Evolutionary conservation across 805 yeast genomes (phyloP).

Genomic region (Barnettozyma botsteinii): DNA sequence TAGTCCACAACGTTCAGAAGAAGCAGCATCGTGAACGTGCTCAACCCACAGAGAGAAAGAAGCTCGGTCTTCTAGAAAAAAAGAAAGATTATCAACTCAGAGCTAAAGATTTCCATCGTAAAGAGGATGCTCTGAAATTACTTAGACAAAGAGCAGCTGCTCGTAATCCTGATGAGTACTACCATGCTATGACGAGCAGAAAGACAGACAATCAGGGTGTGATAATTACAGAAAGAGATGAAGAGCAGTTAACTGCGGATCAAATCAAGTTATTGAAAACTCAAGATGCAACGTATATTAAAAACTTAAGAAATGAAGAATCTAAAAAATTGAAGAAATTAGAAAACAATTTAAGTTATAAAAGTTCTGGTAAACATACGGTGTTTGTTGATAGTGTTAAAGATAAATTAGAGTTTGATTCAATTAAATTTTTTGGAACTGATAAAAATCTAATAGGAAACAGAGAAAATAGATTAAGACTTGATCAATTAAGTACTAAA

Average conservation of each 20-base stretch:
- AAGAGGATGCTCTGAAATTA: slow-evolving; percentile 57
- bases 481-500: slow-evolving; percentile 1
- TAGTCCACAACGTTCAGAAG: slow-evolving; percentile 88
- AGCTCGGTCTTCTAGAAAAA: slow-evolving; percentile 85
- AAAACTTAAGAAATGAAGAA: slow-evolving; percentile 71
- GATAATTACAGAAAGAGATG: slow-evolving; percentile 58
- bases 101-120: slow-evolving; percentile 59
- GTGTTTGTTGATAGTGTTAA: slow-evolving; percentile 70
- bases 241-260: slow-evolving; percentile 55
- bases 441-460: slow-evolving; percentile 43
- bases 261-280: slow-evolving; percentile 82
- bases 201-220: slow-evolving; percentile 69
- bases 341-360: slow-evolving; percentile 40
- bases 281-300: slow-evolving; percentile 84
- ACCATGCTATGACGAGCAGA: slow-evolving; percentile 81
- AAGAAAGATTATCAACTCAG: slow-evolving; percentile 77
- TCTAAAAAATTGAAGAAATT: slow-evolving; percentile 52
- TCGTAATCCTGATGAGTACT: slow-evolving; percentile 92
- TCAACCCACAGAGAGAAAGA: slow-evolving; percentile 69
- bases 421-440: slow-evolving; percentile 66
- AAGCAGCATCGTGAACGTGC: slow-evolving; percentile 94
- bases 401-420: slow-evolving; percentile 51
- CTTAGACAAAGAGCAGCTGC: slow-evolving; percentile 65
- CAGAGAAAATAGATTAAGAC: slow-evolving; percentile 4
- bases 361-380: slow-evolving; percentile 69